Conservation (phyloP, 352 stramenopile species). For the Phytophthora chlamydospora region DNA sequence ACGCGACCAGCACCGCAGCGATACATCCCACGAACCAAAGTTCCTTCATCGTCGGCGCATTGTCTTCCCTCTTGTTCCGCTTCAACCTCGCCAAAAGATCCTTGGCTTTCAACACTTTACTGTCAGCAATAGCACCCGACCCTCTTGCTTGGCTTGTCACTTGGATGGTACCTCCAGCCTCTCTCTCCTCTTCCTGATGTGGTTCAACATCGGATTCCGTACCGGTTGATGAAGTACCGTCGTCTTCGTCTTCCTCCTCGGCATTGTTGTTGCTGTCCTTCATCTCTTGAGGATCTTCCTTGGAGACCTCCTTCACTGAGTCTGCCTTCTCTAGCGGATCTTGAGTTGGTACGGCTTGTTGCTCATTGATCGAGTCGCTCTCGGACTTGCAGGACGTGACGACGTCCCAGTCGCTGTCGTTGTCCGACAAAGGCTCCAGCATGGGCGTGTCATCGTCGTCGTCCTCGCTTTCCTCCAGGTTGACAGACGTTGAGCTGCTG, state of each 20-base stretch:
- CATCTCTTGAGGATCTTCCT: not conserved
- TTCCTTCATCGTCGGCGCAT: slow-evolving; percentile 20
- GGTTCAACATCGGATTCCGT: not conserved
- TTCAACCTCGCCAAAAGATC: not conserved
- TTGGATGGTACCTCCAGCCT: not conserved
- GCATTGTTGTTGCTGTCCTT: not conserved
- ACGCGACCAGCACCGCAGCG: slow-evolving; percentile 36
- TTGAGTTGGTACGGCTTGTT: not conserved
- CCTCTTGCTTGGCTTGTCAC: slow-evolving; percentile 4
- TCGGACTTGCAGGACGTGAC: slow-evolving; percentile 14
- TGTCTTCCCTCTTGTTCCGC: not conserved
- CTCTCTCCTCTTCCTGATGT: slow-evolving; percentile 3
- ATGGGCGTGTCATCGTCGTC: slow-evolving; percentile 12
- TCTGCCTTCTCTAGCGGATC: not conserved
- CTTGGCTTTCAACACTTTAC: not conserved
- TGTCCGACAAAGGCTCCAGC: slow-evolving; percentile 24
- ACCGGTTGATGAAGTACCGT: not conserved
- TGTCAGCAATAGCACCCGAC: not conserved
- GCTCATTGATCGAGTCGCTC: slow-evolving; percentile 1
- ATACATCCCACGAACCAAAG: slow-evolving; percentile 34
- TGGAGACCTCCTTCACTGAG: slow-evolving; percentile 1
- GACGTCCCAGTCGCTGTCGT: slow-evolving; percentile 18
- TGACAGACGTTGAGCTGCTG: too few relatives aligned
- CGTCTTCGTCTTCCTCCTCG: slow-evolving; percentile 21
- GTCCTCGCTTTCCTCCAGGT: not conserved